Conservation (phyloP, 192 early-diverging fungal genomes). For the Coemansia sp. region DNA sequence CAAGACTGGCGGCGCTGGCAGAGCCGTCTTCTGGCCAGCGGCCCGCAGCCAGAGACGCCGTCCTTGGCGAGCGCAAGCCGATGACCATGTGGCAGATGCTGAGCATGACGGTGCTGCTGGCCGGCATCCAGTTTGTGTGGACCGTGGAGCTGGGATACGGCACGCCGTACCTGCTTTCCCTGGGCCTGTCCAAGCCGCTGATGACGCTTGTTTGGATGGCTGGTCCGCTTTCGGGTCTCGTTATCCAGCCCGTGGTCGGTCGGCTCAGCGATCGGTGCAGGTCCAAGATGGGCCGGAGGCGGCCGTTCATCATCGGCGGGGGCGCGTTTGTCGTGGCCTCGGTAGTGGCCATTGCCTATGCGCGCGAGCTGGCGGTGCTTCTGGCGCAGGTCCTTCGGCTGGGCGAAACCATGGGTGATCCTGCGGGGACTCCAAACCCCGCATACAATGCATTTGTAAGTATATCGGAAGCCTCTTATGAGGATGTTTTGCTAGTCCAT, state of each 20-base stretch:
- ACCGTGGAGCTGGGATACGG: slow-evolving; percentile 60
- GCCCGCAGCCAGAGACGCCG: not conserved
- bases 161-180: slow-evolving; percentile 79
- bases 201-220: slow-evolving; percentile 95
- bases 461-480: not conserved
- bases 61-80: slow-evolving; percentile 16
- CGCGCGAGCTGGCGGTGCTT: slow-evolving; percentile 27
- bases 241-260: slow-evolving; percentile 81
- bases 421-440: slow-evolving; percentile 9
- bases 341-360: slow-evolving; percentile 43
- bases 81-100: slow-evolving; percentile 34
- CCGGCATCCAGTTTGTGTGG: slow-evolving; percentile 56
- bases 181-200: slow-evolving; percentile 78
- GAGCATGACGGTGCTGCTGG: slow-evolving; percentile 48
- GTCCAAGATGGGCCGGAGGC: slow-evolving; percentile 67
- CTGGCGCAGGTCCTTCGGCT: slow-evolving; percentile 10
- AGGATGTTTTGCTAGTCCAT: not conserved
- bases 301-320: slow-evolving; percentile 80
- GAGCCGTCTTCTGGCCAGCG: not conserved
- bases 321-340: slow-evolving; percentile 52
- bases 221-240: slow-evolving; percentile 74
- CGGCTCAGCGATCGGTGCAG: slow-evolving; percentile 75
- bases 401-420: slow-evolving; percentile 1
- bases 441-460: slow-evolving; percentile 23
- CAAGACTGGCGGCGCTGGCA: not conserved